Base-by-base conservation (phyloP, 306 rosid species). In the Gillenia trifoliata region DNA sequence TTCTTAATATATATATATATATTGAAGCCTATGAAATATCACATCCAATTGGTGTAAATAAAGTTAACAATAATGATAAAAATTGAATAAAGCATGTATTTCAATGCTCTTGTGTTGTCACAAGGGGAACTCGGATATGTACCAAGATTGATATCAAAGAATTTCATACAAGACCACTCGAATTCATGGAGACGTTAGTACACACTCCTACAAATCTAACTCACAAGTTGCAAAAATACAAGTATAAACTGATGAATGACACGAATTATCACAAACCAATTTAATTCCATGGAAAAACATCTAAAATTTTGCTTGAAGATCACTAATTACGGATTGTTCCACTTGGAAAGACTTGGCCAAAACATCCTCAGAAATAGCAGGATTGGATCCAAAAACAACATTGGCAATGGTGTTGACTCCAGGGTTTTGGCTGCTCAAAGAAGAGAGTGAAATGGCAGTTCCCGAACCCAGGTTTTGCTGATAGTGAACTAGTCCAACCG, bases 371-470 rank as follows among this genome's bases (percentile, higher is more conserved):
- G 63, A 28, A 12, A 77, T 69, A n/a, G 70, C 25, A 1, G 75
- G 80, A 17, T 61, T 77, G 60, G 80, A 1, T 34, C 80, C 80
- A 8, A 77, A 77, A 2, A 70, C 45, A 11, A 70, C 61, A 10
- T 28, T 77, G 4, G 80, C 70, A 69, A 77, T 10, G 29, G 75
- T 23, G 50, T 69, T 70, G 70, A 77, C 75, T 60, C 75, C 75
- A 11, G 80, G 80, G 64, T 69, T 77, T 69, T 69, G 80, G 75
- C 80, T 70, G 75, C 80, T 77, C 64, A 69, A 36, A 22, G 56
- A 71, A 60, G 45, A 69, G 16, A 68, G 60, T 4, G 72, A 71
- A n/a, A 78, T 11, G 57, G 81, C 73, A 2, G 26, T 78, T 38
- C 61, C 77, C 13, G 47, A 28, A 6, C 77, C 77, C 36, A 78